phyloP scores from a whole-genome alignment of 768 basidiomycete species.

The Macrolepiota dolichaula region DNA sequence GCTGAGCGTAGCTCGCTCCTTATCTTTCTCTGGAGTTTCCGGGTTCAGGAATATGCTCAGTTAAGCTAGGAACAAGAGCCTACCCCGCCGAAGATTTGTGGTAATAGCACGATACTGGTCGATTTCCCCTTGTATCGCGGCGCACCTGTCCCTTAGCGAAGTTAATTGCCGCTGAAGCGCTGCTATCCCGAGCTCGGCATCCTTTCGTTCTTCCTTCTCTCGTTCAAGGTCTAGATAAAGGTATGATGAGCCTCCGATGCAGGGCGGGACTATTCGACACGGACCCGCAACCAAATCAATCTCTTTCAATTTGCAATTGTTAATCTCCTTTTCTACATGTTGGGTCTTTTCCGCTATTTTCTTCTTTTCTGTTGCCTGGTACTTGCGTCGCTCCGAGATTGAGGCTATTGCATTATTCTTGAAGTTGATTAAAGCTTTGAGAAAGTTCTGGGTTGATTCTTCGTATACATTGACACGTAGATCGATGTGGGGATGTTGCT shows the following conservation, averaged over 20 bases:
- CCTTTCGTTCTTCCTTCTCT: constrained; percentile 72
- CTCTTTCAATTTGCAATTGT: constrained; percentile 73
- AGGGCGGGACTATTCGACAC: constrained; percentile 17
- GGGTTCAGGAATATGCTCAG: neutral
- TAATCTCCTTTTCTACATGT: constrained; percentile 65
- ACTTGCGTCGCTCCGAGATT: constrained; percentile 63
- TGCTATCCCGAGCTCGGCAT: constrained; percentile 58
- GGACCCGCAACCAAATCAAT: constrained; percentile 77
- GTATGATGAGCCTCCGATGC: neutral
- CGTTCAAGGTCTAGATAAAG: constrained; percentile 52
- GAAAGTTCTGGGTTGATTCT: constrained; percentile 64
- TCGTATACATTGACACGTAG: constrained; percentile 60
- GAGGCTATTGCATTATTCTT: constrained; percentile 67
- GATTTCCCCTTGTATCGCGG: constrained; percentile 63
- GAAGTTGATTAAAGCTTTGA: constrained; percentile 69
- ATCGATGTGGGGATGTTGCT: constrained; percentile 60
- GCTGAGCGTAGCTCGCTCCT: constrained; percentile 57
- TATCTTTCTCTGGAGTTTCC: constrained; percentile 52
- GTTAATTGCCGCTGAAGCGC: constrained; percentile 65
- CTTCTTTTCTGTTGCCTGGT: constrained; percentile 62
- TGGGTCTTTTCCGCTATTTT: constrained; percentile 57
- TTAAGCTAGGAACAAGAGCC: constrained; percentile 8
- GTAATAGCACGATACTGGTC: constrained; percentile 66
- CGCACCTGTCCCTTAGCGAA: constrained; percentile 55
- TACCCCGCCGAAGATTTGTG: constrained; percentile 64